Conservation (phyloP, 1,284 basidiomycete species). For the Ceratobasidium sp. region DNA sequence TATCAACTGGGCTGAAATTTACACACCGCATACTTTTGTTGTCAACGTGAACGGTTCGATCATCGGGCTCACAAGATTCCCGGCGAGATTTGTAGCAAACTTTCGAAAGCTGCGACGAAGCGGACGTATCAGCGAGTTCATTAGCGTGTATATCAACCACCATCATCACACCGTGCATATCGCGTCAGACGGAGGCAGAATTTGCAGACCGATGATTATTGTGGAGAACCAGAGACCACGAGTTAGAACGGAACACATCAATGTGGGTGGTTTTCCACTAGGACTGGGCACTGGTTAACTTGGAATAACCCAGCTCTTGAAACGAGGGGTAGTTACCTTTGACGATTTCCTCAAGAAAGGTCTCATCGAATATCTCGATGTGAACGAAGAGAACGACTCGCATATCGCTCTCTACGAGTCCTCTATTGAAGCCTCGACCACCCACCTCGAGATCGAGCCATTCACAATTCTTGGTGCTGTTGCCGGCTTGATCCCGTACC, state of each 20-base stretch:
- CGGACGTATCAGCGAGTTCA: constrained; percentile 94
- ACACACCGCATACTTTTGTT: constrained; percentile 88
- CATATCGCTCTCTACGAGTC: constrained; percentile 95
- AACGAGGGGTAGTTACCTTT: constrained; percentile 81
- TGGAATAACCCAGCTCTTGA: constrained; percentile 64
- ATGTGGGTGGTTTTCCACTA: constrained; percentile 56
- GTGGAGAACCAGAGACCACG: constrained; percentile 84
- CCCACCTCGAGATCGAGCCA: constrained; percentile 98
- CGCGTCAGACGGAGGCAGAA: constrained; percentile 96
- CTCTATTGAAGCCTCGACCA: constrained; percentile 82
- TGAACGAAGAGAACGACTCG: constrained; percentile 99
- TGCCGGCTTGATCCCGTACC: constrained; percentile 98
- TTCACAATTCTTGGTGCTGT: constrained; percentile 98
- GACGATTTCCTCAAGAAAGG: constrained; percentile 95
- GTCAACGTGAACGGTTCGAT: constrained; percentile 98
- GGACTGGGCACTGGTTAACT: constrained; percentile 28
- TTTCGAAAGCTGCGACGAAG: constrained; percentile 94
- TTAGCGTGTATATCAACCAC: constrained; percentile 95
- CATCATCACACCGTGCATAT: constrained; percentile 97
- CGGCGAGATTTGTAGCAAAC: constrained; percentile 84
- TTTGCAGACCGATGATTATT: constrained; percentile 98
- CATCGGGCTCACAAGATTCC: constrained; percentile 89
- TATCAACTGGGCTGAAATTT: constrained; percentile 97
- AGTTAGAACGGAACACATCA: constrained; percentile 84
- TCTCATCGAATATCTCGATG: constrained; percentile 99